A percentile compares a stretch with the other conserved stretches of the same genome.
Evolutionary conservation across 139 green algal species (phyloP).

Genomic region (Chlorella sp.): DNA sequence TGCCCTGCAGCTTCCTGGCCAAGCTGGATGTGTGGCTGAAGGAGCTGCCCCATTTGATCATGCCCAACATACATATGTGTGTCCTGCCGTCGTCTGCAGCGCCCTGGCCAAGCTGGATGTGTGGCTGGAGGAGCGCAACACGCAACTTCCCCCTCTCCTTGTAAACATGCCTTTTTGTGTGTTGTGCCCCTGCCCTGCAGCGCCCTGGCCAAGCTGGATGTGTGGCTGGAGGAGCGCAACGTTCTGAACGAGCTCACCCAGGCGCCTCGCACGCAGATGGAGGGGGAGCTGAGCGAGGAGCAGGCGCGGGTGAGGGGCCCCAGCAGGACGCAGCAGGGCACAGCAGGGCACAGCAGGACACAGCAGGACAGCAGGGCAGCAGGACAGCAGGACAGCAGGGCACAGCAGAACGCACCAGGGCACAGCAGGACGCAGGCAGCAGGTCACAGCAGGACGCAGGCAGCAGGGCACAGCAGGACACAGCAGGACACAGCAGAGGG

Average conservation of each 20-base stretch:
- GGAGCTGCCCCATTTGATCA: no score
- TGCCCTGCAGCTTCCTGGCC: conserved; percentile 12
- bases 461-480: no score
- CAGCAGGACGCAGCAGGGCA: not conserved
- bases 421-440: no score
- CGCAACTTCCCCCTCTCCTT: not conserved
- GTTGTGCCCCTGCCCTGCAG: not conserved
- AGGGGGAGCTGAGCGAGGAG: conserved; percentile 28
- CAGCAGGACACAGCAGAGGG: no score
- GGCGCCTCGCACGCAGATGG: conserved; percentile 15
- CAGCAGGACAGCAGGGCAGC: no score
- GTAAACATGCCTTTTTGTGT: not conserved
- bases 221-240: conserved; percentile 53
- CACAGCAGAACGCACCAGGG: no score
- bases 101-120: not conserved
- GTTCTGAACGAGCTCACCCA: conserved; percentile 59
- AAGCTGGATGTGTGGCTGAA: conserved; percentile 60
- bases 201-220: conserved; percentile 47
- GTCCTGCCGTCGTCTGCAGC: no score
- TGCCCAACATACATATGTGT: no score
- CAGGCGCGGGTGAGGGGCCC: conserved; percentile 15
- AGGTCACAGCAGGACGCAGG: no score
- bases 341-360: not conserved
- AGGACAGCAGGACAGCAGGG: no score
- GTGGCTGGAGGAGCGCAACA: not conserved